phyloP scores from a whole-genome alignment of 371 early-diverging fungal genomes.

The Rhizopus arrhizus region DNA sequence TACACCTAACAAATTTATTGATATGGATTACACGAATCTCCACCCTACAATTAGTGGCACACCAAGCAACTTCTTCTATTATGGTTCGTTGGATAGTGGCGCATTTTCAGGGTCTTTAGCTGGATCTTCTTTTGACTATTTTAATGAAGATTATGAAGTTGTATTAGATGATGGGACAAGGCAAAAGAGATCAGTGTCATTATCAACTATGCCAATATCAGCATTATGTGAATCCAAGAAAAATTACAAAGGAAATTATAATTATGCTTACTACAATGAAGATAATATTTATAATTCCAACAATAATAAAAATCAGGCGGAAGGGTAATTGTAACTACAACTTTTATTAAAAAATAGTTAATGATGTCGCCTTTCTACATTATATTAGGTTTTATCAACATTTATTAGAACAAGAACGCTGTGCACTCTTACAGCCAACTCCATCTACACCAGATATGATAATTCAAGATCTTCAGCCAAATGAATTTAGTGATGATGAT shows the following conservation, averaged over 20 bases:
- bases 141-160: conserved; percentile 30
- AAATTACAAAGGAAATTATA: conserved; percentile 24
- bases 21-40: neutral
- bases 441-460: conserved; percentile 21
- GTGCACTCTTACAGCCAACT: conserved; percentile 4
- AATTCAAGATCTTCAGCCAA: conserved; percentile 92
- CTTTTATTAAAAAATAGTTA: neutral
- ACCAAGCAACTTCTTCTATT: conserved; percentile 28
- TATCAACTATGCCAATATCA: conserved; percentile 28
- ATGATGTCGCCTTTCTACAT: neutral
- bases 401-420: conserved; percentile 15
- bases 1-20: neutral
- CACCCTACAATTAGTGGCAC: conserved; percentile 3
- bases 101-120: conserved; percentile 18
- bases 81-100: conserved; percentile 24
- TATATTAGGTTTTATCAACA: conserved; percentile 23
- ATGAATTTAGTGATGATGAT: conserved; percentile 77
- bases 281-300: neutral
- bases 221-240: conserved; percentile 14
- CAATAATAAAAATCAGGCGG: conserved; percentile 7
- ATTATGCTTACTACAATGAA: conserved; percentile 17
- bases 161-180: conserved; percentile 37
- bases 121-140: conserved; percentile 26
- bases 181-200: conserved; percentile 31
- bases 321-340: conserved; percentile 12